Base-by-base conservation (phyloP, 306 rosid genomes). In the Urtica urens region DNA sequence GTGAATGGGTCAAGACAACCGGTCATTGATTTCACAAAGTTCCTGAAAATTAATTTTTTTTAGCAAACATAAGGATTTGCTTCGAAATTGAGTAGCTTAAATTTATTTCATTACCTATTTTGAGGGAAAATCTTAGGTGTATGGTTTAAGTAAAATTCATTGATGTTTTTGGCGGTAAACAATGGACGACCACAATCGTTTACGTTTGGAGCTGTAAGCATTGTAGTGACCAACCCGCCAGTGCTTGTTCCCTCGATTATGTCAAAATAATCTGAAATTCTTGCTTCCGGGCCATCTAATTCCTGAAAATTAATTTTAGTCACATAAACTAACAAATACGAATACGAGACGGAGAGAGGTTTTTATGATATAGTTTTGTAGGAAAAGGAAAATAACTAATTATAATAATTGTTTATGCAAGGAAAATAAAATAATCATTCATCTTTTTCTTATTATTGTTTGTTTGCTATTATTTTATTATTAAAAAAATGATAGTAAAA, bases 91-190 rank as follows among this genome's bases (percentile, higher is more conserved):
- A 38, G 43, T 11, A 6, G 43, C 6, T 38, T 17, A 14, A 1
- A 43, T 20, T 2, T 7, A 43, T 23, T 35, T 14, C 1, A 10
- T 21, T 28, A 72, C 78, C 65, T 58, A 3, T 37, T 51, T 5
- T 72, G 70, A 39, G 67, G 73, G 22, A 72, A 72, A 24, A 72
- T 72, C 42, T 30, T 31, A 2, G 73, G 70, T 14, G 51, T 2
- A 10, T 72, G 69, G 4, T 67, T 49, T 9, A 67, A 49, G 39
- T 72, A 72, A 51, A 72, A 67, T 5, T 59, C 20, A 53, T 13
- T 61, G 35, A 72, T 58, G 53, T 62, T 67, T 19, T 67, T 49
- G 0, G 78, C 78, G 11, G 69, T 58, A 24, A 11, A 72, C 23
- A 72, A 6, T 21, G 74, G 78, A 4, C 62, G 64, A 3, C 40